Evolutionary conservation across 2,329 filamentous ascomycete species (phyloP).

Genomic region (Hypoxylon sp.): DNA sequence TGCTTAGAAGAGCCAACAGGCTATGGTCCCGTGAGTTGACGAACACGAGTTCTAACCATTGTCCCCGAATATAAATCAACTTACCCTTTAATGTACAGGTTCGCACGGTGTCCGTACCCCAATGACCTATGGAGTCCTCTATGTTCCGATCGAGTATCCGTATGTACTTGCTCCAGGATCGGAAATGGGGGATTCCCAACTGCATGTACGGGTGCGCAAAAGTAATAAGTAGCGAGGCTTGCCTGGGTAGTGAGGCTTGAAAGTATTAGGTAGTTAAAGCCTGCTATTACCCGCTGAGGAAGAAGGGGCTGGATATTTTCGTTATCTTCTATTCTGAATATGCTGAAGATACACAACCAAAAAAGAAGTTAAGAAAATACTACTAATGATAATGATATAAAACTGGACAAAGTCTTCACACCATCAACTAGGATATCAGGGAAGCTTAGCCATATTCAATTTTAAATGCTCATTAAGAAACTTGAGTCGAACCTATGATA

Average conservation of each 20-base stretch:
- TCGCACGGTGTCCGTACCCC: conserved; percentile 36
- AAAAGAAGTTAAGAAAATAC: not conserved
- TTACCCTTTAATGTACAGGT: not conserved
- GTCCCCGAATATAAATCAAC: conserved; percentile 21
- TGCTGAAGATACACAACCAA: not conserved
- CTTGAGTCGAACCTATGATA: not conserved
- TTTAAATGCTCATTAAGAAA: not conserved
- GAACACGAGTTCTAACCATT: conserved; percentile 23
- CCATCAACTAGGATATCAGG: not conserved
- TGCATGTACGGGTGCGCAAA: conserved; percentile 13
- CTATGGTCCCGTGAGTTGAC: conserved; percentile 8
- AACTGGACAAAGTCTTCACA: not conserved
- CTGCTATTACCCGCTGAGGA: not conserved
- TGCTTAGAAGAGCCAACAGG: conserved; percentile 9
- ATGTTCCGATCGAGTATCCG: conserved; percentile 19
- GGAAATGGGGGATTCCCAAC: conserved; percentile 21
- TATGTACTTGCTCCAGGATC: conserved; percentile 21
- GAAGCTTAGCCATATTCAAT: not conserved
- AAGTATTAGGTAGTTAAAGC: conserved; percentile 1
- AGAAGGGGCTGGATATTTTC: not conserved
- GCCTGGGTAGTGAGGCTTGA: conserved; percentile 3
- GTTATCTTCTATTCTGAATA: not conserved
- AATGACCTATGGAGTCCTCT: conserved; percentile 7
- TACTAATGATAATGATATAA: no score
- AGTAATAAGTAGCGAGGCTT: conserved; percentile 18